Percentiles rank a stretch among this genome's conserved stretches.
Evolutionary conservation across 2,329 filamentous ascomycete species (phyloP).

Genomic region (Pyrenophora teres): DNA sequence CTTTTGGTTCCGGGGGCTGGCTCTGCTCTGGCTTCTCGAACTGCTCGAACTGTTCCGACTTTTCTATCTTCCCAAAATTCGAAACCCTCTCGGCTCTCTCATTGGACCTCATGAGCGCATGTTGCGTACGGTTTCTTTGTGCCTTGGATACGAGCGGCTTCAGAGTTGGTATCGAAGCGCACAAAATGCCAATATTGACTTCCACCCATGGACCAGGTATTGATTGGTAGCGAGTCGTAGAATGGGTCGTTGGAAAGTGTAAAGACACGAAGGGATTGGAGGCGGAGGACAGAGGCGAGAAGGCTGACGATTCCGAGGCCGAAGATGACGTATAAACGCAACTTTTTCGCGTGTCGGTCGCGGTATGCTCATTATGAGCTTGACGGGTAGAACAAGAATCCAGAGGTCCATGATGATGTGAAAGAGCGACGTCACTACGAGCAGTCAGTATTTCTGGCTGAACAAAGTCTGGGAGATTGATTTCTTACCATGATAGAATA

Average conservation of each 20-base stretch:
- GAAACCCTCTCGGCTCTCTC: no score
- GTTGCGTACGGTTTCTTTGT: conserved; percentile 21
- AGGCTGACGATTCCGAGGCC: conserved; percentile 77
- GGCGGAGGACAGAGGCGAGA: conserved; percentile 21
- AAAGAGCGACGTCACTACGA: conserved; percentile 14
- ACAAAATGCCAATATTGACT: conserved; percentile 85
- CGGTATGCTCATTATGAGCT: conserved; percentile 4
- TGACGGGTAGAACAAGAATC: not conserved
- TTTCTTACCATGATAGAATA: conserved; percentile 40
- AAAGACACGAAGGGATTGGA: conserved; percentile 47
- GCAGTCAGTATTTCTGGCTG: not conserved
- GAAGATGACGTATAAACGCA: conserved; percentile 71
- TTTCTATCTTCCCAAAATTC: no score
- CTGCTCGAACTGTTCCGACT: no score
- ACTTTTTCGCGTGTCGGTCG: conserved; percentile 59
- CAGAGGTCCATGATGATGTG: conserved; percentile 1
- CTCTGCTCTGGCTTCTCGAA: no score
- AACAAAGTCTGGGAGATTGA: not conserved
- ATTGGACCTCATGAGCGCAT: not conserved
- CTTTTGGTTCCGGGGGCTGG: not conserved
- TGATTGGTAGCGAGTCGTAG: conserved; percentile 77
- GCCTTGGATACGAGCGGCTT: conserved; percentile 66
- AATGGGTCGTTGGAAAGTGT: conserved; percentile 56
- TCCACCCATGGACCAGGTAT: conserved; percentile 93
- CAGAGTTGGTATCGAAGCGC: conserved; percentile 83